Evolutionary conservation across 495 filamentous ascomycete genomes (phyloP).

Genomic region (Ascobolus immersus): DNA sequence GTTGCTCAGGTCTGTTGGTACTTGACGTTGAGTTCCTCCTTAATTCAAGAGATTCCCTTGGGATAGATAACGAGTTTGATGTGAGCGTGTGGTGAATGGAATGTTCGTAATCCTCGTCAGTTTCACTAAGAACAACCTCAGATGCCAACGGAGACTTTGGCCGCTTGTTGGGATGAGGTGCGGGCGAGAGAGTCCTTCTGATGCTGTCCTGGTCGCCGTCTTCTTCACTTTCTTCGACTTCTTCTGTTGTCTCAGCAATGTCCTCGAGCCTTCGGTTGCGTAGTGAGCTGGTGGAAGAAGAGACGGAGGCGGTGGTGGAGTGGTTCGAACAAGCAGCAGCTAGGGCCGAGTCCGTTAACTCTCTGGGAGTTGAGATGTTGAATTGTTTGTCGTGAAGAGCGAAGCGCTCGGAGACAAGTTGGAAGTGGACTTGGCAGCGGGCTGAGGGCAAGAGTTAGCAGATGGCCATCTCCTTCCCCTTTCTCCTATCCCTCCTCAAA

Average conservation of each 20-base stretch:
- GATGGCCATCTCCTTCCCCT: background rate
- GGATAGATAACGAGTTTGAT: no score
- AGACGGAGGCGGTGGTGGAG: constrained; percentile 63
- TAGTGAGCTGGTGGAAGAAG: constrained; percentile 61
- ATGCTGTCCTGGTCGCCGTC: no score
- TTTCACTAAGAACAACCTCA: no score
- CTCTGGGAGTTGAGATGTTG: constrained; percentile 41
- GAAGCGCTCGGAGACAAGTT: constrained; percentile 61
- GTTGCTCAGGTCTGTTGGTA: no score
- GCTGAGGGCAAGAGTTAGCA: constrained; percentile 24
- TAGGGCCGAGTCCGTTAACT: constrained; percentile 65
- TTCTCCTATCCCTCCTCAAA: background rate
- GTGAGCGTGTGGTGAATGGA: no score
- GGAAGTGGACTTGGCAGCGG: constrained; percentile 83
- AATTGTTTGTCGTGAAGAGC: constrained; percentile 68
- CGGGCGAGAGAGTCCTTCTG: no score
- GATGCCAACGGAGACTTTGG: no score
- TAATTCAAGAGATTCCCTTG: no score
- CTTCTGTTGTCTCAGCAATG: constrained; percentile 63
- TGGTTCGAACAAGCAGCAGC: constrained; percentile 76
- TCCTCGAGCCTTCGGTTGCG: constrained; percentile 54
- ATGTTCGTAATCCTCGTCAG: no score
- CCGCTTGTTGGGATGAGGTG: no score
- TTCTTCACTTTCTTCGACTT: no score
- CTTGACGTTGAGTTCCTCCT: no score